Conservation (phyloP, 2,329 filamentous ascomycete genomes). For the Paecilomyces sp. region DNA sequence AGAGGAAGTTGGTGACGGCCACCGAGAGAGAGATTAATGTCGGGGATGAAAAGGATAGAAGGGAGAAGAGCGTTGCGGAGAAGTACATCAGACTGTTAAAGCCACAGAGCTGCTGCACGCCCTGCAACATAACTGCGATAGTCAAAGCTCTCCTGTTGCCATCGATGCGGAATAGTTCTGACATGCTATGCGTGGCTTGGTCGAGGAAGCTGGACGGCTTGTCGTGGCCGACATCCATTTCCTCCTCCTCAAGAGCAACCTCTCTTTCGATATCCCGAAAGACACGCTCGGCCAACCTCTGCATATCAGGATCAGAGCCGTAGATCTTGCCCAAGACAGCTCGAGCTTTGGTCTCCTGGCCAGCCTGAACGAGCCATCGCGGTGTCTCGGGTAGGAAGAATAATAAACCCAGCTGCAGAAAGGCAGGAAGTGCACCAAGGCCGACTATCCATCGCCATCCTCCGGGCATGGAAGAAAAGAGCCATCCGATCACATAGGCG, state of each 20-base stretch:
- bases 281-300: conserved; percentile 50
- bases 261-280: conserved; percentile 67
- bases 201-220: conserved; percentile 12
- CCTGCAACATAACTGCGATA: conserved; percentile 82
- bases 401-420: conserved; percentile 62
- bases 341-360: conserved; percentile 55
- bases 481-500: conserved; percentile 78
- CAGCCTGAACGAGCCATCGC: conserved; percentile 72
- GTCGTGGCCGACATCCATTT: conserved; percentile 10
- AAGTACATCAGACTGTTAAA: conserved; percentile 95
- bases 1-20: conserved; percentile 74
- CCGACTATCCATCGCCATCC: conserved; percentile 94
- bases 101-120: conserved; percentile 79
- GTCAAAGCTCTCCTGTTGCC: conserved; percentile 60
- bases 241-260: conserved; percentile 61
- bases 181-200: conserved; percentile 17
- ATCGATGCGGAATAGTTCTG: conserved; percentile 34
- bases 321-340: conserved; percentile 60
- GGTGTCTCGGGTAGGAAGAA: conserved; percentile 79
- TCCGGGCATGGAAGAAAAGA: conserved; percentile 52
- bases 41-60: conserved; percentile 70
- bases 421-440: conserved; percentile 69
- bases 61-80: conserved; percentile 71
- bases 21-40: conserved; percentile 75
- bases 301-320: conserved; percentile 39